A percentile compares a stretch with the other conserved stretches of the same genome.
phyloP scores from a whole-genome alignment of 2,329 filamentous ascomycete genomes.

The Xylaria multiplex region DNA sequence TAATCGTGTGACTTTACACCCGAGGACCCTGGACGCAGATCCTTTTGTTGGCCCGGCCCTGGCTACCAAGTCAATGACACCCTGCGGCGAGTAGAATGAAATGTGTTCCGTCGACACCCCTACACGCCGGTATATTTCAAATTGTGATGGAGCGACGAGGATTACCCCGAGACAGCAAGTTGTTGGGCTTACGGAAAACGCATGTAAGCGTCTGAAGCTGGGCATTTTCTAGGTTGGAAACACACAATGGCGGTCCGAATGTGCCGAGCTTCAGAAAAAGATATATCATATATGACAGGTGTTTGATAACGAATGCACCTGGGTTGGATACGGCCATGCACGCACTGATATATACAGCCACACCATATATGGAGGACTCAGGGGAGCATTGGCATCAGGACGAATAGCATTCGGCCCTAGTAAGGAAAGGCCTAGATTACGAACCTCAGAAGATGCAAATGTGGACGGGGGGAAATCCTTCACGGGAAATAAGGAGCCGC shows the following conservation, averaged over 20 bases:
- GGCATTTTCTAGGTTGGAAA: background rate
- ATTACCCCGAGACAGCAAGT: background rate
- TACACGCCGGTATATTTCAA: background rate
- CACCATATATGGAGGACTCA: background rate
- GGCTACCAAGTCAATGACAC: slow-evolving; percentile 7
- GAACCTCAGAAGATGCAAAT: slow-evolving; percentile 6
- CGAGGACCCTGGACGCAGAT: slow-evolving; percentile 1
- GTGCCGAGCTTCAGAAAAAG: slow-evolving; percentile 1
- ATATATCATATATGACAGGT: slow-evolving; percentile 1
- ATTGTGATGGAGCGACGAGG: too few relatives aligned
- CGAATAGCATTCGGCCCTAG: slow-evolving; percentile 3
- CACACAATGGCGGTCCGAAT: background rate
- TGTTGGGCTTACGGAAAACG: background rate
- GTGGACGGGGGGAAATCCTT: slow-evolving; percentile 13
- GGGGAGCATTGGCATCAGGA: background rate
- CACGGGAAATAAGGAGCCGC: slow-evolving; percentile 15
- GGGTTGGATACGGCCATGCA: slow-evolving; percentile 11
- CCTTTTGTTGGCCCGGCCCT: background rate
- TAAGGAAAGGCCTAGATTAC: slow-evolving; percentile 12
- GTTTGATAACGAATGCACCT: background rate
- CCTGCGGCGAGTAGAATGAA: background rate
- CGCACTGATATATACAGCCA: slow-evolving; percentile 16
- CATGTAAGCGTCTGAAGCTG: slow-evolving; percentile 1
- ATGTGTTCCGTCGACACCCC: background rate
- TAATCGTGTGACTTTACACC: background rate